Evolutionary conservation across 805 yeast genomes (phyloP).

Genomic region (Wickerhamomyces ciferrii): DNA sequence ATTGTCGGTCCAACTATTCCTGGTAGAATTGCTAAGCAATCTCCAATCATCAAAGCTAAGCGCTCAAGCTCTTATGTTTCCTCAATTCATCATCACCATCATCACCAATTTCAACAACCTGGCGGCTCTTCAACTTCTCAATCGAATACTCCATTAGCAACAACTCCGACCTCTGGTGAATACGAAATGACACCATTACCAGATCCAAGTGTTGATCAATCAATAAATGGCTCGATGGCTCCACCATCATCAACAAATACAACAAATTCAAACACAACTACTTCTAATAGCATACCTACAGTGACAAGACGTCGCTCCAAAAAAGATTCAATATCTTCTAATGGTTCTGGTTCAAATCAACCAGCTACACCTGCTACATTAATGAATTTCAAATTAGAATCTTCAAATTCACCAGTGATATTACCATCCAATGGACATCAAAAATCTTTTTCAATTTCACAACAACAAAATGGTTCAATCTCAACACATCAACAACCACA

Average conservation of each 20-base stretch:
- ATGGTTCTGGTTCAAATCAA: constrained; percentile 13
- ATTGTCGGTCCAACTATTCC: constrained; percentile 30
- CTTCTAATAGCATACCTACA: neutral
- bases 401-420: constrained; percentile 14
- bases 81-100: constrained; percentile 12
- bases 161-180: constrained; percentile 1
- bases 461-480: constrained; percentile 11
- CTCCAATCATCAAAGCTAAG: constrained; percentile 32
- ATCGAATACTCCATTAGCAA: neutral
- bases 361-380: constrained; percentile 23
- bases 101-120: constrained; percentile 3
- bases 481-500: constrained; percentile 5
- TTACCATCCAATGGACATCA: constrained; percentile 13
- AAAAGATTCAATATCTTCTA: constrained; percentile 6
- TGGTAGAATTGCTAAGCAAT: constrained; percentile 27
- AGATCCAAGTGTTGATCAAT: constrained; percentile 1
- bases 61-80: constrained; percentile 14
- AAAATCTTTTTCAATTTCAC: neutral
- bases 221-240: neutral
- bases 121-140: neutral
- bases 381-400: constrained; percentile 18
- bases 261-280: neutral
- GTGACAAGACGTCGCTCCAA: constrained; percentile 15
- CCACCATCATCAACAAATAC: constrained; percentile 8
- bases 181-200: constrained; percentile 1